phyloP scores from a whole-genome alignment of 2,329 filamentous ascomycete species.

The Elsinoe perseae region DNA sequence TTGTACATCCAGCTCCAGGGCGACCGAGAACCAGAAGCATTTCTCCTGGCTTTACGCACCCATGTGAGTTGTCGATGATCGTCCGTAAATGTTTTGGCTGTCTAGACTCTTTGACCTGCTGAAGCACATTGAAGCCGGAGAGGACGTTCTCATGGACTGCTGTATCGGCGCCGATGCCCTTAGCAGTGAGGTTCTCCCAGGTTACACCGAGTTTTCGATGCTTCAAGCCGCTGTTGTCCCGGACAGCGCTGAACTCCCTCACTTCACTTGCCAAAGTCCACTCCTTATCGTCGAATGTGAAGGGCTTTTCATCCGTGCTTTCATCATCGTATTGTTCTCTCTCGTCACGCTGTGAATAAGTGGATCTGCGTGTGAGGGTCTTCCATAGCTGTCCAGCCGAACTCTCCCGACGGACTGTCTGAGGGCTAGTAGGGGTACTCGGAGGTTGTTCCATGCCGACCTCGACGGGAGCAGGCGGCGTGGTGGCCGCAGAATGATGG shows the following conservation, averaged over 20 bases:
- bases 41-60: slow-evolving; percentile 59
- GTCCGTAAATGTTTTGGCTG: slow-evolving; percentile 52
- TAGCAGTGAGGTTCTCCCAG: slow-evolving; percentile 57
- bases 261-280: slow-evolving; percentile 47
- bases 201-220: slow-evolving; percentile 53
- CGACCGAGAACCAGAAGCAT: slow-evolving; percentile 34
- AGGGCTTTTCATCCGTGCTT: slow-evolving; percentile 17
- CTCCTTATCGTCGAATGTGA: slow-evolving; percentile 33
- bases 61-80: slow-evolving; percentile 53
- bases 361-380: slow-evolving; percentile 1
- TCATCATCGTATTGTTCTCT: slow-evolving; percentile 14
- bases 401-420: not conserved
- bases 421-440: not conserved
- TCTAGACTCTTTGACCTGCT: slow-evolving; percentile 33
- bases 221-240: slow-evolving; percentile 41
- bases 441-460: not conserved
- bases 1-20: slow-evolving; percentile 58
- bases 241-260: slow-evolving; percentile 37
- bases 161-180: slow-evolving; percentile 54
- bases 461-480: slow-evolving; percentile 1
- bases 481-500: not conserved
- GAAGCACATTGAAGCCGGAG: slow-evolving; percentile 46
- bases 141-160: slow-evolving; percentile 54
- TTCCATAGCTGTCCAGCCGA: not conserved
- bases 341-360: not conserved